phyloP scores from a whole-genome alignment of 306 rosid species.

The Fagus sylvatica region DNA sequence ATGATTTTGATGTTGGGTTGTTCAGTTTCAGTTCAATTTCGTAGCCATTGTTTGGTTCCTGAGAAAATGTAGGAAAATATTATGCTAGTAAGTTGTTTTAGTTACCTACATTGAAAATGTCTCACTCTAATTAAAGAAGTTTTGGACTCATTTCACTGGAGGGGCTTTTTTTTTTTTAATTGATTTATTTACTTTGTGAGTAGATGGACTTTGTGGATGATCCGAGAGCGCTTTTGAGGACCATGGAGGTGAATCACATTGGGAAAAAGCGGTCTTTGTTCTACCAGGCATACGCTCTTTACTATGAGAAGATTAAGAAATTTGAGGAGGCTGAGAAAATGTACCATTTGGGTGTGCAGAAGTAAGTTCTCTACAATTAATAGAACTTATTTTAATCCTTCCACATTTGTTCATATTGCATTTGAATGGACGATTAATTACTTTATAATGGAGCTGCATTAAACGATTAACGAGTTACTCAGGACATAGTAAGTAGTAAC shows the following conservation, averaged over 20 bases:
- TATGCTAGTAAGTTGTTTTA: neutral
- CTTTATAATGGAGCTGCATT: neutral
- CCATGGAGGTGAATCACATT: constrained; percentile 72
- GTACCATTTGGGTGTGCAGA: constrained; percentile 59
- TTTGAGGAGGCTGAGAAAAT: constrained; percentile 79
- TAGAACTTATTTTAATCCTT: neutral
- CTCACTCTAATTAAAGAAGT: too few relatives aligned
- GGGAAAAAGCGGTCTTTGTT: constrained; percentile 70
- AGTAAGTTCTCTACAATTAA: constrained; percentile 38
- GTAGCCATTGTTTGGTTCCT: constrained; percentile 10
- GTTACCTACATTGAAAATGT: neutral
- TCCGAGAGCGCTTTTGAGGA: constrained; percentile 54
- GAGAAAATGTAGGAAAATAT: constrained; percentile 5
- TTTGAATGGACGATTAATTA: neutral
- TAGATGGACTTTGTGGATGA: constrained; percentile 92
- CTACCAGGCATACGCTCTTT: constrained; percentile 77
- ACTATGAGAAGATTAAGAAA: constrained; percentile 76
- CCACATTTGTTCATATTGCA: neutral
- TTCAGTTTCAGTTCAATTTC: neutral
- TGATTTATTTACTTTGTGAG: constrained; percentile 16
- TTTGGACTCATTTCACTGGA: too few relatives aligned
- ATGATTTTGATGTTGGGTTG: neutral
- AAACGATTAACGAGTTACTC: neutral
- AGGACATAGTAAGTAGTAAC: neutral
- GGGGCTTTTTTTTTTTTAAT: neutral